A percentile compares a stretch with the other conserved stretches of the same genome.
phyloP scores from a whole-genome alignment of 225 moss, liverwort and hornwort genomes.

The Pseudisothecium myosuroides region DNA sequence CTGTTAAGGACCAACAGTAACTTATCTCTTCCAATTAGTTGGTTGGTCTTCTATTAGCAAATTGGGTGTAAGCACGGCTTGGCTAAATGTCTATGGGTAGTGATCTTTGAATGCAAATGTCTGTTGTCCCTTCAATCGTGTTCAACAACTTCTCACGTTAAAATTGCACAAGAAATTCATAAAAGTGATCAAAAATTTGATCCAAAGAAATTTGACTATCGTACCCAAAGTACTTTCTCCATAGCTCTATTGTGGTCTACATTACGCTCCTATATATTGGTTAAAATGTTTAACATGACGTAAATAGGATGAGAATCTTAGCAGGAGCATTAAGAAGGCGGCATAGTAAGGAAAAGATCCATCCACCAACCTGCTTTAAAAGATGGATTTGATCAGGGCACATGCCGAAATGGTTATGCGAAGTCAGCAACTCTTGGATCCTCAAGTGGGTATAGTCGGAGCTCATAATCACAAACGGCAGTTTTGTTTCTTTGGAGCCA shows the following conservation, averaged over 20 bases:
- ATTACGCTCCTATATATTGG: not conserved
- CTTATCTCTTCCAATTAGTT: not conserved
- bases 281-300: not conserved
- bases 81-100: not conserved
- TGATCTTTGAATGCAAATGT: not conserved
- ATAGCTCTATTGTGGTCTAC: not conserved
- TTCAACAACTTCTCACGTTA: not conserved
- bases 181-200: not conserved
- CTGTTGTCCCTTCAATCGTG: not conserved
- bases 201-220: not conserved
- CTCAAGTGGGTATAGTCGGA: slow-evolving; percentile 55
- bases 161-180: not conserved
- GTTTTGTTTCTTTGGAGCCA: not conserved
- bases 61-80: not conserved
- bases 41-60: not conserved
- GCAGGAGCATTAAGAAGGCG: not conserved
- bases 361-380: slow-evolving; percentile 51
- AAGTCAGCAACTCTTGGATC: slow-evolving; percentile 30
- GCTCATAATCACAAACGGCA: slow-evolving; percentile 72
- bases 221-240: not conserved
- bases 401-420: slow-evolving; percentile 44
- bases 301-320: not conserved
- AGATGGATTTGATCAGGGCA: slow-evolving; percentile 44
- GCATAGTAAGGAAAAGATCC: not conserved
- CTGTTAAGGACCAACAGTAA: not conserved